A percentile compares a stretch with the other conserved stretches of the same genome.
These are phyloP conservation scores for Planoprotostelium fungivorum DNA, from an alignment of 78 protist genomes.

Conservation along the genomic window DNA sequence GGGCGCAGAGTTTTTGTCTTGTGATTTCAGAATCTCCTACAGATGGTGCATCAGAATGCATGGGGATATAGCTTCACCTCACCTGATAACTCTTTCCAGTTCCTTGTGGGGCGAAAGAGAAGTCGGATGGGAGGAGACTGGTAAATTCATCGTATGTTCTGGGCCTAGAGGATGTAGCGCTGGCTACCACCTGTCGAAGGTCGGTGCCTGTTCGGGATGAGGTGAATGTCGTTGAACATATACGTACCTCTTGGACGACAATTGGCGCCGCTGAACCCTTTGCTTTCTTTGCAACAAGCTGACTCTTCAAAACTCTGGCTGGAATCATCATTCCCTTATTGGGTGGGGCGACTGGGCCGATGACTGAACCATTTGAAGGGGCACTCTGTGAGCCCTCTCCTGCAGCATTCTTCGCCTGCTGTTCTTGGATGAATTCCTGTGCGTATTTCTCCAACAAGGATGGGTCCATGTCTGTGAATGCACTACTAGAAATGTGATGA, in stretches of 20 bases:
- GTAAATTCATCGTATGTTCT: neutral
- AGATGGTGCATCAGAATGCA: too few species aligned
- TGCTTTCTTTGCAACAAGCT: neutral
- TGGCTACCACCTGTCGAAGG: neutral
- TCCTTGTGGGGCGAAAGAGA: neutral
- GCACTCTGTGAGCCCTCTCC: too few species aligned
- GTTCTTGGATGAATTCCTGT: neutral
- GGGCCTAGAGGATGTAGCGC: neutral
- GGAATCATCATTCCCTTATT: neutral
- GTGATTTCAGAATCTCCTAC: neutral
- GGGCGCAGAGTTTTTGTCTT: neutral
- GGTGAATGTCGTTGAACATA: too few species aligned
- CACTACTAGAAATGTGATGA: neutral
- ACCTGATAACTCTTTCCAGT: neutral
- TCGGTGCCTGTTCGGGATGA: neutral
- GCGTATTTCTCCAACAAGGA: neutral
- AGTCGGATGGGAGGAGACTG: too few species aligned
- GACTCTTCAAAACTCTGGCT: neutral
- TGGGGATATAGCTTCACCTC: neutral
- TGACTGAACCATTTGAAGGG: too few species aligned
- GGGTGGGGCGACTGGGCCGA: neutral
- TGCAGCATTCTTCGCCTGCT: too few species aligned
- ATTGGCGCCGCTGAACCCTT: neutral
- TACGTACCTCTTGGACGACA: neutral
- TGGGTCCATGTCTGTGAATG: neutral